Base-by-base conservation (phyloP, 306 rosid genomes). In the Cicer arietinum region DNA sequence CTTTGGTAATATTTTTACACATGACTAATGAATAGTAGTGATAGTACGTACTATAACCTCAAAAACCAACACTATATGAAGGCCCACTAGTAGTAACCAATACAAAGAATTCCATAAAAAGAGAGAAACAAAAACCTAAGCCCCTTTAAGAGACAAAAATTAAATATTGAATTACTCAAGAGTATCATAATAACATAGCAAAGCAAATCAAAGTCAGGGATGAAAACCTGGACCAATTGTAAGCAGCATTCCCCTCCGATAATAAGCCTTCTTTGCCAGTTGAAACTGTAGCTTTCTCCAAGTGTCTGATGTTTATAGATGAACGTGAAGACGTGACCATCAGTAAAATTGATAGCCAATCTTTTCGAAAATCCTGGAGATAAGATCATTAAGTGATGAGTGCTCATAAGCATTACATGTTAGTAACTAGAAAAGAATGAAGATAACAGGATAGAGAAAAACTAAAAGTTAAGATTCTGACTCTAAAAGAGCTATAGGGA, bases 251-350 rank as follows among this genome's bases (percentile, higher is more conserved):
- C 82, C 98, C 98, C 76, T 94, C 98, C 0, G 96, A 91, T 71
- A 94, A 75, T 64, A 94, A 74, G 79, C 98, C 98, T 85, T 94
- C 98, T 84, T 94, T 94, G 74, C 98, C 98, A 2, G 98, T 90
- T 70, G 98, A 92, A 47, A 91, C 93, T 74, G 98, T 94, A 75
- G 98, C 98, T 89, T 90, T 94, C 90, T 94, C 98, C 90, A 94
- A 86, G 80, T 94, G 98, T 88, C 98, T 85, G 77, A 94, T 91
- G 86, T 91, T 94, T 86, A 88, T 94, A 77, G 96, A 87, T 61
- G 98, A 91, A 35, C 98, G 91, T 4, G 98, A 94, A 69, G 98
- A 94, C 11, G 98, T 94, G 65, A 89, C 97, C 75, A 90, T 80
- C 96, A 94, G 90, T 88, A 94, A 85, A 73, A 92, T 83, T 16